Evolutionary conservation across 2,329 filamentous ascomycete species (phyloP).

Genomic region (Ophiocordyceps australis): DNA sequence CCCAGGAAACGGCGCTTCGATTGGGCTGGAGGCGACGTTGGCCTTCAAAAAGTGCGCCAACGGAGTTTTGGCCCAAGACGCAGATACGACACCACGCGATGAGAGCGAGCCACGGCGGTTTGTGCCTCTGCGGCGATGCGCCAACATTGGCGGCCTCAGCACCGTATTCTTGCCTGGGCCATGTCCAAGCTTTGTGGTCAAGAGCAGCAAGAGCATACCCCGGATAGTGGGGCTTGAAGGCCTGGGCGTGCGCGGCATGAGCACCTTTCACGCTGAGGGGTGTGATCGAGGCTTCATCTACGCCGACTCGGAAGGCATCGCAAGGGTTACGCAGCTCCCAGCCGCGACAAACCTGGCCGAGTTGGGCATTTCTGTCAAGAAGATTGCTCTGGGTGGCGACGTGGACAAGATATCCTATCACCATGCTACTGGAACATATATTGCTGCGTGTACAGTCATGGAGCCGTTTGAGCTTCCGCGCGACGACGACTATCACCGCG

Average conservation of each 20-base stretch:
- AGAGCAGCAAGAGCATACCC: conserved; percentile 60
- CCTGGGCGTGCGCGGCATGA: conserved; percentile 50
- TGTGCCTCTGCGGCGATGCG: conserved; percentile 36
- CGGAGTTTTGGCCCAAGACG: conserved; percentile 41
- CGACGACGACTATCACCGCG: conserved; percentile 67
- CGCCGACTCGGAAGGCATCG: conserved; percentile 51
- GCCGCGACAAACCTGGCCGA: conserved; percentile 49
- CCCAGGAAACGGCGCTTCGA: conserved; percentile 14
- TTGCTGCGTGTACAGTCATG: conserved; percentile 49
- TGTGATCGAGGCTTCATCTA: conserved; percentile 76
- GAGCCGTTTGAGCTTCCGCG: conserved; percentile 70
- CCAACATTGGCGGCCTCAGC: conserved; percentile 59
- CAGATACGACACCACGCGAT: conserved; percentile 29
- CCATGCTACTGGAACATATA: conserved; percentile 53
- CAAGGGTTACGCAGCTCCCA: conserved; percentile 59
- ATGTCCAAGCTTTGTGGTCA: conserved; percentile 68
- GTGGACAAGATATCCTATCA: conserved; percentile 63
- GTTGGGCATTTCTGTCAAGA: conserved; percentile 57
- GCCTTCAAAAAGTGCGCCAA: conserved; percentile 65
- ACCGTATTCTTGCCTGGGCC: conserved; percentile 68
- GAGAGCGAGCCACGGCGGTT: conserved; percentile 26
- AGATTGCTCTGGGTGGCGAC: conserved; percentile 51
- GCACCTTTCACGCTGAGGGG: conserved; percentile 56
- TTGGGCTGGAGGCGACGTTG: conserved; percentile 37
- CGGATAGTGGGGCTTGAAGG: conserved; percentile 58